Conservation (phyloP, 1,284 basidiomycete genomes). For the Heterobasidion parviporum region DNA sequence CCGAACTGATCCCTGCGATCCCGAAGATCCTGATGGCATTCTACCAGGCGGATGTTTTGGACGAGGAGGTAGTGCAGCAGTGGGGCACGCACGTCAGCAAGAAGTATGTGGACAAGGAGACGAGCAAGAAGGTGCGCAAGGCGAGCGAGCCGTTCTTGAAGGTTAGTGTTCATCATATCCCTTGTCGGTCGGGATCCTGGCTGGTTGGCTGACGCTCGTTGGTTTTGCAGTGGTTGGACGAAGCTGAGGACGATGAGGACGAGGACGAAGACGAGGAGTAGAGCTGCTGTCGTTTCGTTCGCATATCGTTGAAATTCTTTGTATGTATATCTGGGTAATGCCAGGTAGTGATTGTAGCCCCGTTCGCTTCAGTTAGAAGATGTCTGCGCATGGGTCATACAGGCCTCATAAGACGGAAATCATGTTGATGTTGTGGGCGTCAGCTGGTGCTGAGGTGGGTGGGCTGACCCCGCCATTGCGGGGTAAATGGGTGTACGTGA, state of each 20-base stretch:
- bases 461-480: too few species aligned
- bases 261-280: slow-evolving; percentile 6
- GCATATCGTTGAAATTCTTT: background rate
- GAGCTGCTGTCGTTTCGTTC: background rate
- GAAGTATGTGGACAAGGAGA: slow-evolving; percentile 96
- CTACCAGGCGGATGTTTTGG: slow-evolving; percentile 90
- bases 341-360: too few species aligned
- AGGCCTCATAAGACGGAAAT: too few species aligned
- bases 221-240: slow-evolving; percentile 37
- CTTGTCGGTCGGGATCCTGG: too few species aligned
- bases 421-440: too few species aligned
- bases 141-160: slow-evolving; percentile 93
- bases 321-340: background rate
- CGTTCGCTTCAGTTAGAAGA: too few species aligned
- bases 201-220: background rate
- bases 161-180: slow-evolving; percentile 22
- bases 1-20: slow-evolving; percentile 57
- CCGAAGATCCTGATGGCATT: slow-evolving; percentile 94
- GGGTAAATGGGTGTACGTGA: too few species aligned
- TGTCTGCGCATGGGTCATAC: too few species aligned
- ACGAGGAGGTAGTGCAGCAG: slow-evolving; percentile 84
- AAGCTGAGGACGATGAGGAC: slow-evolving; percentile 37
- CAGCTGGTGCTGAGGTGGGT: too few species aligned
- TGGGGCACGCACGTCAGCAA: slow-evolving; percentile 98
- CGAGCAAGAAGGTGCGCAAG: slow-evolving; percentile 92